Evolutionary conservation across 805 yeast genomes (phyloP), one percentile per base, ranked within the genome.

Genomic region (Phaffomyces thermotolerans): DNA sequence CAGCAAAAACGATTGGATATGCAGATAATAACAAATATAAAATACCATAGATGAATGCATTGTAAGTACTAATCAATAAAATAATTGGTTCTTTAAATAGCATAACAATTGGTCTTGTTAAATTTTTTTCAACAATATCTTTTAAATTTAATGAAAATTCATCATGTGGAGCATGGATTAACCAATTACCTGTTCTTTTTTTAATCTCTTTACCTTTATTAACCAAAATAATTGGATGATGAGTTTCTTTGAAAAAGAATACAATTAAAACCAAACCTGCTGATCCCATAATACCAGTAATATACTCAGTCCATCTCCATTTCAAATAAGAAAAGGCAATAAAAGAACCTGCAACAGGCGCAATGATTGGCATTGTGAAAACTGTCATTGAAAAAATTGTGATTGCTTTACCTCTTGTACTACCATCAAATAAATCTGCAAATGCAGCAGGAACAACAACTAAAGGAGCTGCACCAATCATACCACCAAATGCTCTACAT

Each of bases 401-500:
- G 53, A 87, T 70, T 27, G 95, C 95, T 40, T 72, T 74, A 53
- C 96, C 96, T 65, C 96, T 76, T 22, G 70, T 58, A 32, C 60
- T 60, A 45, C 79, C 78, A 51, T 75, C 76, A 58, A 79, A 87
- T 72, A 87, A 72, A 62, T 89, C 96, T 8, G 95, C 84, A 68
- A 87, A 81, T 0, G 83, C 75, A 39, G 95, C 96, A 24, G 95
- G 95, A 9, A 81, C 89, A 34, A 86, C 87, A 24, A 85, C 91
- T 56, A 89, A 63, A 1, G 95, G 88, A 34, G 93, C 88, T 18
- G 95, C 87, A 51, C 95, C 96, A 45, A 82, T 64, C 55, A 80
- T 73, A 43, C 95, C 95, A 23, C 82, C 80, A 59, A 88, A 81
- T 57, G 85, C 87, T 50, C 96, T 74, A 63, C 86, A 77, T 36